phyloP scores from a whole-genome alignment of 495 filamentous ascomycete species.

The Entonaema liquescens region DNA sequence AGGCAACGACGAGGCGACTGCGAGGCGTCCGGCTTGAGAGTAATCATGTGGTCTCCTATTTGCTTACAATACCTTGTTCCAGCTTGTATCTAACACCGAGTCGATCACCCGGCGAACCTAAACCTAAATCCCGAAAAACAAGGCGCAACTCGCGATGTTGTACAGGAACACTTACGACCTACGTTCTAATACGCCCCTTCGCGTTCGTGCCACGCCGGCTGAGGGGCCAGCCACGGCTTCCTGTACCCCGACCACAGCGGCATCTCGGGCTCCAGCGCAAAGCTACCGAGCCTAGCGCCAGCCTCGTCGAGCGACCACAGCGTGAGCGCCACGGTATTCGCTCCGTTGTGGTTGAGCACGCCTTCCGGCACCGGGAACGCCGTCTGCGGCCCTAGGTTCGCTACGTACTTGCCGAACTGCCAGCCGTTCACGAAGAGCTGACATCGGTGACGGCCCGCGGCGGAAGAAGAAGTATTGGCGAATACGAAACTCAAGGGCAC shows the following conservation, averaged over 20 bases:
- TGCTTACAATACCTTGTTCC: background rate
- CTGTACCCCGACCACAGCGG: constrained; percentile 63
- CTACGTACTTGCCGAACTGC: constrained; percentile 74
- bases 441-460: constrained; percentile 54
- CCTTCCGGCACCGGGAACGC: constrained; percentile 72
- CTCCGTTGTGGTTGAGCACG: constrained; percentile 69
- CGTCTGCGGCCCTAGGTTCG: constrained; percentile 76
- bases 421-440: constrained; percentile 78
- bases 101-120: background rate
- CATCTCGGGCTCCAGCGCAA: constrained; percentile 61
- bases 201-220: constrained; percentile 60
- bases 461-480: constrained; percentile 45
- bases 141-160: background rate
- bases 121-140: background rate
- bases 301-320: constrained; percentile 68
- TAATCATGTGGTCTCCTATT: background rate
- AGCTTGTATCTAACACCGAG: background rate
- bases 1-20: background rate
- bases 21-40: background rate
- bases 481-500: constrained; percentile 69
- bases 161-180: background rate
- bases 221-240: constrained; percentile 51
- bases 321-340: constrained; percentile 67
- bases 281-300: constrained; percentile 64
- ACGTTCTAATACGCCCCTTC: constrained; percentile 62